These are phyloP conservation scores for Dacryopinax primogenitus DNA, from an alignment of 768 basidiomycete genomes.

Conservation along the genomic window DNA sequence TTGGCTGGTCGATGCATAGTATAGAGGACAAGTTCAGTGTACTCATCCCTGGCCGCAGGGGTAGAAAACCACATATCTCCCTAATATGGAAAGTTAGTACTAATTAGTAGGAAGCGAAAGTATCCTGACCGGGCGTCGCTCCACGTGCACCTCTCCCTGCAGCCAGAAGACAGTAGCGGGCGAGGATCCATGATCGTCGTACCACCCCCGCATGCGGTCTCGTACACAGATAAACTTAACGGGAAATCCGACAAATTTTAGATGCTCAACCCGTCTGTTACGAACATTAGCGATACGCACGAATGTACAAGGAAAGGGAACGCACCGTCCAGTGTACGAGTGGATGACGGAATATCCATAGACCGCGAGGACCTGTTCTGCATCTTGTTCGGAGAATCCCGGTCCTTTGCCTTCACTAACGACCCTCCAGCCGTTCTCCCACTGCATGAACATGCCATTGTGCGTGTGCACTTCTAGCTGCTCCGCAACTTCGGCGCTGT, in stretches of 20 bases:
- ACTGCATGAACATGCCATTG: constrained; percentile 5
- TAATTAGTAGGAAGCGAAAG: not conserved
- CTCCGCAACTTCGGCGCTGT: not conserved
- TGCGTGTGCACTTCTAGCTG: not conserved
- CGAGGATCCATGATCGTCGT: not conserved
- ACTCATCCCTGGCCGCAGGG: not conserved
- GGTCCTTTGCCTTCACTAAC: not conserved
- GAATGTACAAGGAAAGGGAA: not conserved
- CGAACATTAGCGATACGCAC: not conserved
- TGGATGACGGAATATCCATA: constrained; percentile 12
- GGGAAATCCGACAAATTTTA: constrained; percentile 11
- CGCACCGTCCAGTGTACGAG: constrained; percentile 12
- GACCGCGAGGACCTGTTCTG: not conserved
- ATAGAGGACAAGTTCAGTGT: constrained; percentile 1
- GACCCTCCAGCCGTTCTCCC: not conserved
- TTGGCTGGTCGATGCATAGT: constrained; percentile 3
- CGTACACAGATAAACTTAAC: not conserved
- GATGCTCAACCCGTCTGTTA: constrained; percentile 3
- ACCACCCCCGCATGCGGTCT: constrained; percentile 8
- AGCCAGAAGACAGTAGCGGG: constrained; percentile 5
- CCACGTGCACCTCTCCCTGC: constrained; percentile 12
- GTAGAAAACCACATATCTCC: constrained; percentile 1
- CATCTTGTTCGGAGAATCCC: constrained; percentile 2
- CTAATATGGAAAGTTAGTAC: not conserved
- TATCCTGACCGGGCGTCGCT: constrained; percentile 10